Percentiles rank a stretch among this genome's conserved stretches.
Conservation (phyloP, 2,329 filamentous ascomycete genomes). For the Aspergillus awamori region DNA sequence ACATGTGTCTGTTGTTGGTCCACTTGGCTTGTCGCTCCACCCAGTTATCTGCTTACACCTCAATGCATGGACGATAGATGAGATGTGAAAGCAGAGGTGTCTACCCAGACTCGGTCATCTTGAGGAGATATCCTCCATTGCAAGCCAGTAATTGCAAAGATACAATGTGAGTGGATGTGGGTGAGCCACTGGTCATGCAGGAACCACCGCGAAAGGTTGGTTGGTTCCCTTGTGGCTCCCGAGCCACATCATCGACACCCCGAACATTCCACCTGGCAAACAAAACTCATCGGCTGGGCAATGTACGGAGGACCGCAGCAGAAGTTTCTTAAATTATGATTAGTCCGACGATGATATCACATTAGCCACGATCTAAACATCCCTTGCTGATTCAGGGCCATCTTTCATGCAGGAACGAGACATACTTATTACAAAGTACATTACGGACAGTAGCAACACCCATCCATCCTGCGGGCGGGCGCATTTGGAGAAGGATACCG, state of each 20-base stretch:
- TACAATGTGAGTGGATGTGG: neutral
- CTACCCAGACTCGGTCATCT: neutral
- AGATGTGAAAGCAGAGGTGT: neutral
- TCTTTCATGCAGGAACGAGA: constrained; percentile 4
- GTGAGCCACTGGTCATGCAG: constrained; percentile 3
- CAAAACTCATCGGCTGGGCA: neutral
- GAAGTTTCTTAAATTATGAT: constrained; percentile 3
- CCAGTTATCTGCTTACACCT: neutral
- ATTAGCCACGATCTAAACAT: constrained; percentile 3
- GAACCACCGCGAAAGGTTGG: constrained; percentile 9
- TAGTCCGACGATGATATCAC: neutral
- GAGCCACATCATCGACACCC: constrained; percentile 5
- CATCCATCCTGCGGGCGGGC: neutral
- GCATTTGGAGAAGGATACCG: neutral
- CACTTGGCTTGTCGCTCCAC: neutral
- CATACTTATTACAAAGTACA: neutral
- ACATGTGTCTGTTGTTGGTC: constrained; percentile 5
- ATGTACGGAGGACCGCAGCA: neutral
- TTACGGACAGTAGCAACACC: neutral
- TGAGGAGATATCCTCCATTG: neutral
- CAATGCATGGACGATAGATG: neutral
- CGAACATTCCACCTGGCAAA: constrained; percentile 4
- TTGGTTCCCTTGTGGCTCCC: constrained; percentile 1
- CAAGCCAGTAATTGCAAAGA: neutral
- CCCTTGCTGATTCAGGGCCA: constrained; percentile 2